Base-by-base conservation (phyloP, 495 filamentous ascomycete species). In the Penicillium ucsense region DNA sequence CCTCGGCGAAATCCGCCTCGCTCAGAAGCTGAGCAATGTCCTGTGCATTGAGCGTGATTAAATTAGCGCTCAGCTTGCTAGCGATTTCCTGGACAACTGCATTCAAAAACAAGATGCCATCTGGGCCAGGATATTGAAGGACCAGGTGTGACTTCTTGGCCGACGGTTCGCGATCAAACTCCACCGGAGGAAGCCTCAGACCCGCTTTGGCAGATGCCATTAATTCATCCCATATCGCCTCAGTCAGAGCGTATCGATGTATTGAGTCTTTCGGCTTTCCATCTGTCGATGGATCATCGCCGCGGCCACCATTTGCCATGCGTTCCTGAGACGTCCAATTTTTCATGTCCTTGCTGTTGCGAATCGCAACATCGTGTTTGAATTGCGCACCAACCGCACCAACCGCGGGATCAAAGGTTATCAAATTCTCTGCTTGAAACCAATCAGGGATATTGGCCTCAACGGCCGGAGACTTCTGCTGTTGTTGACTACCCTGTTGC, bases 1-100 rank as follows among this genome's bases (percentile, higher is more conserved):
- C 61, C 41, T 70, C 64, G 8, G 66, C 61, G 28, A 70, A 54
- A 41, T 94, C 87, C 35, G 84, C 87, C 53, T 83, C 76, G 31
- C 81, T 85, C 36, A 85, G 77, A 36, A 97, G 70, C 46, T 89
- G 74, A 9, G 88, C 85, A 51, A 98, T 74, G 60, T 89, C 86
- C 50, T 85, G 81, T 9, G 89, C 82, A 62, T 85, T 81, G 9
- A 98, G 64, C 27, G 78, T 76, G 33, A 98, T 68, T 4, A 96
- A 59, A 61, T 97, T 86, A n/a, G 89, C 82, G 32, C 70, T 65
- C 8, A 84, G 48, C 11, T 78, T 71, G 8, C 65, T 57, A 2
- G 88, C 84, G 31, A 86, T 63, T 31, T 63, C 67, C 38, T 76
- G 68, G 6, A 86, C 75, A 30, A 86, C 59, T 2, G 64, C 60